These are phyloP conservation scores for Plasmodium yoelii DNA, from an alignment of 169 alveolate genomes.

Conservation along the genomic window DNA sequence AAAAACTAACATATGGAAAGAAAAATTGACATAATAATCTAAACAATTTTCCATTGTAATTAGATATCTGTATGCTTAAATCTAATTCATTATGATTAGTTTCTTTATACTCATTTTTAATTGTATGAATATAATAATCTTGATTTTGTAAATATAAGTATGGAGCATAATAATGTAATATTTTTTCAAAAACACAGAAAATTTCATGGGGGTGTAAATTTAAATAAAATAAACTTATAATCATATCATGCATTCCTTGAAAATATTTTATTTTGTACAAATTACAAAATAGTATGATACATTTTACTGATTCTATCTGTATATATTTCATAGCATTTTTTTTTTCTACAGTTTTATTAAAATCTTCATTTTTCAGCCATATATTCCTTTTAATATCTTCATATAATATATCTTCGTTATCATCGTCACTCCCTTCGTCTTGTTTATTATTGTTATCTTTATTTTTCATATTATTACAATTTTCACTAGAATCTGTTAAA, in stretches of 20 bases:
- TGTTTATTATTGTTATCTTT: neutral
- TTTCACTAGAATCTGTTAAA: neutral
- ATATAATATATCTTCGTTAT: conserved; percentile 15
- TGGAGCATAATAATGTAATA: conserved; percentile 72
- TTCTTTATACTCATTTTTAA: neutral
- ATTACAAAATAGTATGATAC: conserved; percentile 56
- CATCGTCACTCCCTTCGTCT: neutral
- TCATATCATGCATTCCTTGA: conserved; percentile 76
- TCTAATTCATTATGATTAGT: conserved; percentile 4
- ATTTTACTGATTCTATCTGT: conserved; percentile 43
- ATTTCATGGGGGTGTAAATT: conserved; percentile 59
- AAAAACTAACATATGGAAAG: conserved; percentile 48
- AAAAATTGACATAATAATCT: conserved; percentile 57
- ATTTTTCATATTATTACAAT: no score
- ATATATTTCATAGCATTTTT: conserved; percentile 21
- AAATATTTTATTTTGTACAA: conserved; percentile 50
- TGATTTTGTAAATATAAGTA: conserved; percentile 39
- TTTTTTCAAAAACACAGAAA: conserved; percentile 71
- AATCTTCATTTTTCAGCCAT: conserved; percentile 47
- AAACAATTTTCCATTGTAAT: conserved; percentile 44
- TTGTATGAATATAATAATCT: neutral
- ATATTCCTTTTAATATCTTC: conserved; percentile 71
- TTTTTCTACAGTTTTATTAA: conserved; percentile 19
- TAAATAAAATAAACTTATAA: conserved; percentile 67
- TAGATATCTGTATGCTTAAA: conserved; percentile 57